phyloP scores from a whole-genome alignment of 2,329 filamentous ascomycete species.

The Zasmidium angulare region DNA sequence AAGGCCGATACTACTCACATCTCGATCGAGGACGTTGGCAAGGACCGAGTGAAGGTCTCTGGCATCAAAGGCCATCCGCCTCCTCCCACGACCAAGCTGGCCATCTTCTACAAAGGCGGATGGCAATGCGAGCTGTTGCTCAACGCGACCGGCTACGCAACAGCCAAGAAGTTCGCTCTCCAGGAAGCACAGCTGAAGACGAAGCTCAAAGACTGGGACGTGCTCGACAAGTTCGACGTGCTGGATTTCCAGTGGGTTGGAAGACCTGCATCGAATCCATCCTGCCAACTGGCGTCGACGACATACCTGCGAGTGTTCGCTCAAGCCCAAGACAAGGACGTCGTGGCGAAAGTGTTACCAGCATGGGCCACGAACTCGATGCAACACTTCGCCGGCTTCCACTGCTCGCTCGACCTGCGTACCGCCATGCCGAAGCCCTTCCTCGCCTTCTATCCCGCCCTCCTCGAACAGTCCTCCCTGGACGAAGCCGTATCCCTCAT shows the following conservation, averaged over 20 bases:
- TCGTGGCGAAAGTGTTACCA: constrained; percentile 22
- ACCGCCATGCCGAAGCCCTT: constrained; percentile 26
- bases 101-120: constrained; percentile 45
- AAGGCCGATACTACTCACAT: constrained; percentile 52
- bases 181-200: constrained; percentile 44
- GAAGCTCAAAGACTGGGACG: constrained; percentile 31
- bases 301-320: constrained; percentile 43
- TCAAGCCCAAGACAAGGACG: constrained; percentile 26
- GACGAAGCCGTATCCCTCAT: constrained; percentile 28
- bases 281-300: constrained; percentile 43
- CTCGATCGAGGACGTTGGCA: constrained; percentile 50
- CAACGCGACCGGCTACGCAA: constrained; percentile 46
- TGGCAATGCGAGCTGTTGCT: constrained; percentile 46
- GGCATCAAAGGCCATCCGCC: constrained; percentile 47
- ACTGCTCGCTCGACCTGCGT: constrained; percentile 26
- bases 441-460: constrained; percentile 27
- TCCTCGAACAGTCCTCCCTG: constrained; percentile 23
- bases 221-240: constrained; percentile 27
- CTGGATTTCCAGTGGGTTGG: constrained; percentile 32
- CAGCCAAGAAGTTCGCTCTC: constrained; percentile 46
- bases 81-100: constrained; percentile 52
- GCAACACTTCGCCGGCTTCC: constrained; percentile 29
- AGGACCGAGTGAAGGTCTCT: constrained; percentile 50
- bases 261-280: constrained; percentile 35
- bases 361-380: constrained; percentile 26